Percentiles rank a stretch among this genome's conserved stretches.
Evolutionary conservation across 2,329 filamentous ascomycete genomes (phyloP).

Genomic region (Bimuria novae-zelandiae): DNA sequence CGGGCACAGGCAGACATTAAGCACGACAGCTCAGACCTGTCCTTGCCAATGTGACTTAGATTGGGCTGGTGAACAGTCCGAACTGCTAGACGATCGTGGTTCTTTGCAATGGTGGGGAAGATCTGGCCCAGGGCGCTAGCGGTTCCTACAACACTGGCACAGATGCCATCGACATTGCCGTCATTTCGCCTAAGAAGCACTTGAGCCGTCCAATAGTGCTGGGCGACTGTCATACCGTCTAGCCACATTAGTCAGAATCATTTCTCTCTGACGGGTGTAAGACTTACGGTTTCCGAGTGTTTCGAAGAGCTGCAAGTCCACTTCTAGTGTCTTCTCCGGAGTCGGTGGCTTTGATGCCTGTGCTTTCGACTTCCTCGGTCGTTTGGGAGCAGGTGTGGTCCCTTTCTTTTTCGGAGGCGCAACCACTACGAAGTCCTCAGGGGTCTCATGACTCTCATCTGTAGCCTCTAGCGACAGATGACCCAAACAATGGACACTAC

Average conservation of each 20-base stretch:
- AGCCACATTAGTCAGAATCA: conserved; percentile 10
- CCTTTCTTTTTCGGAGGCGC: conserved; percentile 28
- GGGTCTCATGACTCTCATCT: background rate
- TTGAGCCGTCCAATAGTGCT: conserved; percentile 37
- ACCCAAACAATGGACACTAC: conserved; percentile 29
- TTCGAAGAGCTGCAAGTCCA: conserved; percentile 34
- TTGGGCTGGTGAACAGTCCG: conserved; percentile 11
- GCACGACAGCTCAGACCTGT: conserved; percentile 31
- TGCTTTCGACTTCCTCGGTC: conserved; percentile 8
- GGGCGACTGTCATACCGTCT: conserved; percentile 30
- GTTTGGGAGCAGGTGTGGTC: conserved; percentile 11
- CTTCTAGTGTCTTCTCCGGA: conserved; percentile 29
- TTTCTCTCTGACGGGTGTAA: background rate
- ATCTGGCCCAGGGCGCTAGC: conserved; percentile 30
- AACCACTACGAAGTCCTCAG: conserved; percentile 1
- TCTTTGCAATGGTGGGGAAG: conserved; percentile 25
- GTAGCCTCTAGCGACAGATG: background rate
- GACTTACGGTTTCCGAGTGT: conserved; percentile 27
- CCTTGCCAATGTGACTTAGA: conserved; percentile 24
- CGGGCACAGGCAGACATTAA: conserved; percentile 36
- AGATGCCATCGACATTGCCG: conserved; percentile 25
- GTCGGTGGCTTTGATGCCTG: conserved; percentile 14
- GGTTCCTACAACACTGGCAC: conserved; percentile 29
- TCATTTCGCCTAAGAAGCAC: conserved; percentile 27
- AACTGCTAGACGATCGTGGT: conserved; percentile 24